Percentiles rank a stretch among this genome's conserved stretches.
These are phyloP conservation scores for Aegilops umbellulata DNA, from an alignment of 176 grass and related monocot genomes.

Conservation along the genomic window DNA sequence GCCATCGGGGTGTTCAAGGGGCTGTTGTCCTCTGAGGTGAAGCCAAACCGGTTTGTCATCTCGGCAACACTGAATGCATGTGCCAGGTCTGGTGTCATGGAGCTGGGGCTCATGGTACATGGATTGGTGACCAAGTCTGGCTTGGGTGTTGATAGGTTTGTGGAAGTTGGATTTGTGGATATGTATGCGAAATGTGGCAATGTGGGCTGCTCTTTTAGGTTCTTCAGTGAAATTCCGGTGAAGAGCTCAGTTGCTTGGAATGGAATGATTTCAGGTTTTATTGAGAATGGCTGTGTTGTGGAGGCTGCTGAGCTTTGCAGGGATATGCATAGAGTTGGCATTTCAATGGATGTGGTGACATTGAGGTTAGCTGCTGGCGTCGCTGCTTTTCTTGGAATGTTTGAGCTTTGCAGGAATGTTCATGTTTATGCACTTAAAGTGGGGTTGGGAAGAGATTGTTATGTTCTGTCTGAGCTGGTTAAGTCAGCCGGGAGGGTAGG, in stretches of 20 bases:
- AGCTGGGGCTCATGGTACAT: slow-evolving; percentile 75
- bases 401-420: slow-evolving; percentile 65
- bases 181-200: slow-evolving; percentile 85
- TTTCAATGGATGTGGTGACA: slow-evolving; percentile 72
- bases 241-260: slow-evolving; percentile 84
- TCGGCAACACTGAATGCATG: slow-evolving; percentile 66
- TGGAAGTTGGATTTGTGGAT: slow-evolving; percentile 78
- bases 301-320: slow-evolving; percentile 53
- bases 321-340: slow-evolving; percentile 72
- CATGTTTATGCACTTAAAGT: slow-evolving; percentile 84
- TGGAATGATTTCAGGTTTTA: slow-evolving; percentile 77
- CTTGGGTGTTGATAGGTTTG: slow-evolving; percentile 61
- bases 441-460: slow-evolving; percentile 63
- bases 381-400: slow-evolving; percentile 50
- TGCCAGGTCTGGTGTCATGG: slow-evolving; percentile 48
- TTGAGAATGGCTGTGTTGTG: slow-evolving; percentile 45
- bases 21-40: slow-evolving; percentile 39
- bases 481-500: slow-evolving; percentile 61
- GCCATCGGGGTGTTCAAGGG: slow-evolving; percentile 51
- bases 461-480: slow-evolving; percentile 71
- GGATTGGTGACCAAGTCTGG: slow-evolving; percentile 63
- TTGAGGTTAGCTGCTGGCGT: slow-evolving; percentile 59
- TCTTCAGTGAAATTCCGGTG: slow-evolving; percentile 75
- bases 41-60: slow-evolving; percentile 68
- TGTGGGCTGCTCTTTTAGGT: slow-evolving; percentile 48